Evolutionary conservation across 441 rosid species (phyloP).

Genomic region (Pelargonium cotyledonis): DNA sequence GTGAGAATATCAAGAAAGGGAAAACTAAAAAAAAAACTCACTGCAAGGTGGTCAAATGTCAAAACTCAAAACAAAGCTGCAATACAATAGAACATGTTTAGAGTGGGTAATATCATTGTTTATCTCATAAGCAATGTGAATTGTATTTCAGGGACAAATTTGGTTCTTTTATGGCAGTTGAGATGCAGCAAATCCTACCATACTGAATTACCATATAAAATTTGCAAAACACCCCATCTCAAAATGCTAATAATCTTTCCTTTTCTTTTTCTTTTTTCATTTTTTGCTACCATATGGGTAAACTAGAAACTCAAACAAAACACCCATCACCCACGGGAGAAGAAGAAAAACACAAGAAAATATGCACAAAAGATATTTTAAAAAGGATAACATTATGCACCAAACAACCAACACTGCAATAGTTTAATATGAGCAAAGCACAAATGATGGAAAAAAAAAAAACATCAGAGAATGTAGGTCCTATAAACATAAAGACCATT

Average conservation of each 20-base stretch:
- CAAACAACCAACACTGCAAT: slow-evolving; percentile 2
- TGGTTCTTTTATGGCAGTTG: background rate
- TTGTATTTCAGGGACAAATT: too few relatives aligned
- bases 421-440: background rate
- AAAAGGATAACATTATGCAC: background rate
- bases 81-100: background rate
- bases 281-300: background rate
- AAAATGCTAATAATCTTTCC: background rate
- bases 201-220: background rate
- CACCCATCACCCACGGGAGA: background rate
- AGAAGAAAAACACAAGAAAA: background rate
- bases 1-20: too few relatives aligned
- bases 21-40: too few relatives aligned
- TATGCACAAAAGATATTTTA: background rate
- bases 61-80: background rate
- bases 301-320: background rate
- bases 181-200: background rate
- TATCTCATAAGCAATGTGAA: too few relatives aligned
- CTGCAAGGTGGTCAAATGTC: background rate
- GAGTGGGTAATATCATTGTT: background rate
- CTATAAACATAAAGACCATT: too few relatives aligned
- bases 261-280: background rate
- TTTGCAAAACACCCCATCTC: background rate
- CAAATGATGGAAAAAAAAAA: too few relatives aligned
- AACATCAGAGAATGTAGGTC: too few relatives aligned